phyloP scores from a whole-genome alignment of 192 early-diverging fungal genomes.

The Mycoemilia scoparia region DNA sequence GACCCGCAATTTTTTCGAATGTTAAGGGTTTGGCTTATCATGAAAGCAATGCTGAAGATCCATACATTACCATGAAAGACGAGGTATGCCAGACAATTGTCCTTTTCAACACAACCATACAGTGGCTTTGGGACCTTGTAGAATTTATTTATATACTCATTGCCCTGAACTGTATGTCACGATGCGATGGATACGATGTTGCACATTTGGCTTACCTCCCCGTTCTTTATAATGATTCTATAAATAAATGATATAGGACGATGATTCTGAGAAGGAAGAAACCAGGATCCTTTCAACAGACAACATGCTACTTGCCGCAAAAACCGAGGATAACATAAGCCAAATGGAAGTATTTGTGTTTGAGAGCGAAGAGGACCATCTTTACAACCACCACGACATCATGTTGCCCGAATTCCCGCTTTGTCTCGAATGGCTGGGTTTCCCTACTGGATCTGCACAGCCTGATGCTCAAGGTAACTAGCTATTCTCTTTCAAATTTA shows the following conservation, averaged over 20 bases:
- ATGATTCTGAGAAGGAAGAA: slow-evolving; percentile 70
- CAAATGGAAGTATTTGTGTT: slow-evolving; percentile 89
- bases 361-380: slow-evolving; percentile 58
- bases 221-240: not conserved
- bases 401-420: slow-evolving; percentile 94
- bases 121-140: too few species aligned
- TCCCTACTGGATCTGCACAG: slow-evolving; percentile 35
- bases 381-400: slow-evolving; percentile 97
- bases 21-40: slow-evolving; percentile 80
- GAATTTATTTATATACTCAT: too few species aligned
- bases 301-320: slow-evolving; percentile 76
- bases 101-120: not conserved
- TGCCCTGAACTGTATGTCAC: too few species aligned
- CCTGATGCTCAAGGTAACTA: not conserved
- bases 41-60: slow-evolving; percentile 60
- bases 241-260: slow-evolving; percentile 5
- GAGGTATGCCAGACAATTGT: slow-evolving; percentile 29
- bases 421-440: slow-evolving; percentile 90
- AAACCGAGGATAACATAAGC: slow-evolving; percentile 94
- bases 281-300: slow-evolving; percentile 58
- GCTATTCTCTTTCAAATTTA: not conserved
- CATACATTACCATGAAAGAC: slow-evolving; percentile 57
- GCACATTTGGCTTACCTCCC: not conserved
- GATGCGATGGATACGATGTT: too few species aligned
- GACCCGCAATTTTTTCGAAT: slow-evolving; percentile 61